These are phyloP conservation scores for Pelagomonas calceolata DNA, from an alignment of 108 stramenopile genomes.

Conservation along the genomic window DNA sequence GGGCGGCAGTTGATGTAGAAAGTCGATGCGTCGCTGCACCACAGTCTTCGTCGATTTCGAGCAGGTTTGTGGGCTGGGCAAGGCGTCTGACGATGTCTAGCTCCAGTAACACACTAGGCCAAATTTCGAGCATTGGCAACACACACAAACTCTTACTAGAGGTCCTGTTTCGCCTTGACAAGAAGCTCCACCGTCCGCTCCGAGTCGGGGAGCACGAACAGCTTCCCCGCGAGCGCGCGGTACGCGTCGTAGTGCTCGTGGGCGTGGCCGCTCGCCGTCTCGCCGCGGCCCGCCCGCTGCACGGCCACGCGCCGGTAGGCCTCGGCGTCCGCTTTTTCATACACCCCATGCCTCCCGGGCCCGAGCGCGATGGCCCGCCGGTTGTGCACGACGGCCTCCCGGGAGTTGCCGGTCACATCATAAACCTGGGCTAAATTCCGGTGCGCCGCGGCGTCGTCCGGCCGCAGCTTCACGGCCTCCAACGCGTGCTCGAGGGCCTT, in stretches of 20 bases:
- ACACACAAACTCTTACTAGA: too few species aligned
- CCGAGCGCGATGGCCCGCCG: conserved; percentile 8
- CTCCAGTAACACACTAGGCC: too few species aligned
- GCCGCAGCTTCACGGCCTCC: neutral
- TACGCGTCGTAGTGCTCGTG: conserved; percentile 11
- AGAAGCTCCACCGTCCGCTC: conserved; percentile 7
- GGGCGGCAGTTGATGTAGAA: too few species aligned
- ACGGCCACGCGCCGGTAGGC: conserved; percentile 7
- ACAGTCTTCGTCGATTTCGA: too few species aligned
- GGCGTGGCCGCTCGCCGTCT: conserved; percentile 2
- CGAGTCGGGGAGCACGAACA: conserved; percentile 3
- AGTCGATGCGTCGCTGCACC: too few species aligned
- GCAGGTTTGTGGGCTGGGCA: too few species aligned
- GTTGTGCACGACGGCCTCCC: conserved; percentile 13
- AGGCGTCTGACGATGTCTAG: too few species aligned
- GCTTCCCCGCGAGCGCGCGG: conserved; percentile 1
- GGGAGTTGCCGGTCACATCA: conserved; percentile 11
- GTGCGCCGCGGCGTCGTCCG: conserved; percentile 3
- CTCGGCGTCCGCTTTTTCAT: conserved; percentile 1
- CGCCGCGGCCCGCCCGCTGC: conserved; percentile 4
- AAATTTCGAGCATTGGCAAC: too few species aligned
- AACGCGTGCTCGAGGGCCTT: conserved; percentile 6
- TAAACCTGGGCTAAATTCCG: conserved; percentile 9
- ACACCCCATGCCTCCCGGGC: neutral
- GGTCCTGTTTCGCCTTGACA: neutral